Evolutionary conservation across 1,139 yeast genomes (phyloP).

Genomic region (Oligophagozyma castellii): DNA sequence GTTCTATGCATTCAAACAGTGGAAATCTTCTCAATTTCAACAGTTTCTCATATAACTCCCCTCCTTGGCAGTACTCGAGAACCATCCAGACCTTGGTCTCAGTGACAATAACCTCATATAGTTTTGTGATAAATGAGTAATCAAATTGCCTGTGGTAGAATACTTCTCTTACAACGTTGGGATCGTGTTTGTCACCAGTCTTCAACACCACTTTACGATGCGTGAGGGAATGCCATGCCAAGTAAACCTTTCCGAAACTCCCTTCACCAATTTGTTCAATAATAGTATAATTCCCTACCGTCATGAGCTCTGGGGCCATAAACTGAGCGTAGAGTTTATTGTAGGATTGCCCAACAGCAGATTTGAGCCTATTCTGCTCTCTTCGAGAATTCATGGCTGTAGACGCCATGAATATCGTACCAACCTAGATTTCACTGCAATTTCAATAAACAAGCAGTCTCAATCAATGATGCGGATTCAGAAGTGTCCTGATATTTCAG

Average conservation of each 20-base stretch:
- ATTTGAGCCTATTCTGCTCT: constrained; percentile 22
- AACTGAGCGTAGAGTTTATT: constrained; percentile 46
- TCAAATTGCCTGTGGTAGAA: constrained; percentile 76
- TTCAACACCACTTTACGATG: constrained; percentile 72
- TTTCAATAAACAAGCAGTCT: too few relatives aligned
- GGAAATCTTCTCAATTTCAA: constrained; percentile 42
- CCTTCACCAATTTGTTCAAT: constrained; percentile 74
- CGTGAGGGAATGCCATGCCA: constrained; percentile 66
- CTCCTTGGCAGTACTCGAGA: constrained; percentile 81
- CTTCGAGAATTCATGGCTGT: constrained; percentile 7
- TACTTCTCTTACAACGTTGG: constrained; percentile 84
- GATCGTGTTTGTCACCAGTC: constrained; percentile 70
- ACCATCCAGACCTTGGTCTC: constrained; percentile 78
- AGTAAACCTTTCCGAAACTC: constrained; percentile 80
- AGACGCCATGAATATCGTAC: too few relatives aligned
- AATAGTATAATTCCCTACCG: constrained; percentile 68
- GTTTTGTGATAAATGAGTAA: constrained; percentile 71
- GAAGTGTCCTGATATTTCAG: too few relatives aligned
- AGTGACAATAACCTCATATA: constrained; percentile 76
- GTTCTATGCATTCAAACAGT: constrained; percentile 37
- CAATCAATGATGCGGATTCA: too few relatives aligned
- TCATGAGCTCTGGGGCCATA: constrained; percentile 37
- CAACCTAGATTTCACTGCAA: too few relatives aligned
- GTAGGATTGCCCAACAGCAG: constrained; percentile 43
- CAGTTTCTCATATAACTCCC: constrained; percentile 68